A percentile compares a stretch with the other conserved stretches of the same genome.
These are phyloP conservation scores for Alternaria arbusti DNA, from an alignment of 2,329 filamentous ascomycete genomes.

Conservation along the genomic window DNA sequence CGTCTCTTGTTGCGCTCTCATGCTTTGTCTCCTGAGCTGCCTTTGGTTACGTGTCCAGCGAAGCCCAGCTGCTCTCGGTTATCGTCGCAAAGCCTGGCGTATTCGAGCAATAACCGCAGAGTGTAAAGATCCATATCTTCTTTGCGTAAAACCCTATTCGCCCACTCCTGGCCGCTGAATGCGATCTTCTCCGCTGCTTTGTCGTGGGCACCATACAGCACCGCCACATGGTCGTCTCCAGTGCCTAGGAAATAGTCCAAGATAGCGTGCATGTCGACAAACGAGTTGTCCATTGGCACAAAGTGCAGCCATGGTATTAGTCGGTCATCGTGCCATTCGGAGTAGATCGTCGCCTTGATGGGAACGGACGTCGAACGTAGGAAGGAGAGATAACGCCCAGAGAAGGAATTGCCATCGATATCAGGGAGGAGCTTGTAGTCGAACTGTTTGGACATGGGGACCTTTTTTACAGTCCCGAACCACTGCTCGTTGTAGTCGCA, in stretches of 20 bases:
- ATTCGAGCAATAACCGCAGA: slow-evolving; percentile 61
- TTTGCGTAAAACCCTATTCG: slow-evolving; percentile 68
- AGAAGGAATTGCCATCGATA: slow-evolving; percentile 70
- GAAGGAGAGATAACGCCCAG: slow-evolving; percentile 58
- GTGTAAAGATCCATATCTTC: slow-evolving; percentile 79
- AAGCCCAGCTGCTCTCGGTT: slow-evolving; percentile 50
- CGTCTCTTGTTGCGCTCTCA: neutral
- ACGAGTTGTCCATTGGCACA: slow-evolving; percentile 79
- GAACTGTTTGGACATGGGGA: slow-evolving; percentile 53
- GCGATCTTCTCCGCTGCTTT: slow-evolving; percentile 68
- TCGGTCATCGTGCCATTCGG: slow-evolving; percentile 77
- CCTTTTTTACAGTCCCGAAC: slow-evolving; percentile 40
- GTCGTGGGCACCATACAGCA: slow-evolving; percentile 54
- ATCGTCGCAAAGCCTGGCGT: slow-evolving; percentile 53
- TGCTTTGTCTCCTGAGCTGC: neutral
- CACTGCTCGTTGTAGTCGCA: slow-evolving; percentile 57
- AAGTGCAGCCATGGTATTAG: slow-evolving; percentile 81
- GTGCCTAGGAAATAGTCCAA: slow-evolving; percentile 74
- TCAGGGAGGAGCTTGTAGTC: slow-evolving; percentile 73
- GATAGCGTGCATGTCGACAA: slow-evolving; percentile 73
- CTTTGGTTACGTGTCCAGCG: slow-evolving; percentile 31
- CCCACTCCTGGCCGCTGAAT: slow-evolving; percentile 70
- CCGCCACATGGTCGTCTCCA: slow-evolving; percentile 13
- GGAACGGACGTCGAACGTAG: slow-evolving; percentile 72
- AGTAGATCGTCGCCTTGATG: slow-evolving; percentile 79